A percentile compares a stretch with the other conserved stretches of the same genome.
phyloP scores from a whole-genome alignment of 2,329 filamentous ascomycete species.

The Epichloe elymi region DNA sequence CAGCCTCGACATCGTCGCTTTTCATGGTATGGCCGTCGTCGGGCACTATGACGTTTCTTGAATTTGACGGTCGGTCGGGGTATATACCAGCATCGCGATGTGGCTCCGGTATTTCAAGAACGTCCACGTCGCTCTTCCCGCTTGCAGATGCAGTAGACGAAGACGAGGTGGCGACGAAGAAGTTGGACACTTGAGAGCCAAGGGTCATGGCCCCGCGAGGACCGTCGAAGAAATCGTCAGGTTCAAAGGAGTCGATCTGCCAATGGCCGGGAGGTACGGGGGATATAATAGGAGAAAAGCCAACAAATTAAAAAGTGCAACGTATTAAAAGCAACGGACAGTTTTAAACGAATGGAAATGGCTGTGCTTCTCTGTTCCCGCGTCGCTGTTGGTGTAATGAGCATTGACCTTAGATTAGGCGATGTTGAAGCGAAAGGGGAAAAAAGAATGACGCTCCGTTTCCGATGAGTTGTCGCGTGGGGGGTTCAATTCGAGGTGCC shows the following conservation, averaged over 20 bases:
- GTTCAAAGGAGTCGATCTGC: not conserved
- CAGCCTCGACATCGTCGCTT: conserved; percentile 25
- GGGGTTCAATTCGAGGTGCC: not conserved
- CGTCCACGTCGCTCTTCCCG: conserved; percentile 3
- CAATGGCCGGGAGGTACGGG: not conserved
- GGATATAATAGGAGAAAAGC: not conserved
- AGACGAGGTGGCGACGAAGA: conserved; percentile 4
- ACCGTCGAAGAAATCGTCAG: not conserved
- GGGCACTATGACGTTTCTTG: conserved; percentile 13
- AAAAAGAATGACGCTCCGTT: not conserved
- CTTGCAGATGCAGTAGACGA: conserved; percentile 6
- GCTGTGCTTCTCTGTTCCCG: conserved; percentile 1
- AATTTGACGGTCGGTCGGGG: conserved; percentile 13
- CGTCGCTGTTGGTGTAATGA: not conserved
- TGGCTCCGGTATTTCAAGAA: conserved; percentile 1
- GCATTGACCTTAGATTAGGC: not conserved
- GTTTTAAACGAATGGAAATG: not conserved
- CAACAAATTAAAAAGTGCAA: not conserved
- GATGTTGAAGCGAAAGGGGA: not conserved
- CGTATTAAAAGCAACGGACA: not conserved
- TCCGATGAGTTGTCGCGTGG: not conserved
- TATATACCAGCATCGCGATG: conserved; percentile 22
- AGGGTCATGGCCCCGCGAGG: conserved; percentile 4
- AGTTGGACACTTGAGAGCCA: conserved; percentile 5
- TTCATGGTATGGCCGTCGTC: conserved; percentile 20